phyloP scores from a whole-genome alignment of 2,329 filamentous ascomycete genomes.

The Aspergillus viridinutans region DNA sequence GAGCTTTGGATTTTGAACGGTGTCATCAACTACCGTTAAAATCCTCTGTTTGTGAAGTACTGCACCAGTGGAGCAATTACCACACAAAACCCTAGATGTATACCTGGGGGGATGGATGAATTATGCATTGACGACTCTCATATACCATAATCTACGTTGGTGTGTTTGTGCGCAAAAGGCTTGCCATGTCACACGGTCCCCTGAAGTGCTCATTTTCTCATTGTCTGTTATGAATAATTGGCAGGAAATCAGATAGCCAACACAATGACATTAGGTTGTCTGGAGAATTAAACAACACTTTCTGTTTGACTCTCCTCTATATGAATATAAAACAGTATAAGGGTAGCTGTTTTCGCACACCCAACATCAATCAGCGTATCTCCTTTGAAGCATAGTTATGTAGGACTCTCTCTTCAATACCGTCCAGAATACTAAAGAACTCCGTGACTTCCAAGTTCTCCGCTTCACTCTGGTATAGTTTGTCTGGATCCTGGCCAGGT shows the following conservation, averaged over 20 bases:
- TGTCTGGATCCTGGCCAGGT: constrained; percentile 89
- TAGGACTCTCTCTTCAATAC: constrained; percentile 79
- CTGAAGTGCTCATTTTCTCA: not conserved
- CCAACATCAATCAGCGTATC: constrained; percentile 4
- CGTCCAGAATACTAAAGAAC: constrained; percentile 86
- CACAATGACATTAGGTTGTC: not conserved
- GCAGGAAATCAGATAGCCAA: not conserved
- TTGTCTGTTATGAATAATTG: not conserved
- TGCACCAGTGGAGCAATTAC: not conserved
- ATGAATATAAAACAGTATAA: constrained; percentile 9
- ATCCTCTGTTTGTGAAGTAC: not conserved
- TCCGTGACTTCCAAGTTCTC: constrained; percentile 95
- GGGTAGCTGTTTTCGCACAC: not conserved
- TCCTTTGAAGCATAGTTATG: constrained; percentile 38
- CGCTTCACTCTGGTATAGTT: constrained; percentile 85
- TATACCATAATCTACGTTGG: not conserved
- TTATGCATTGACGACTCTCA: not conserved
- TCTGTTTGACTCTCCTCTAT: not conserved
- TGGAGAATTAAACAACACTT: not conserved
- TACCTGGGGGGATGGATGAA: not conserved
- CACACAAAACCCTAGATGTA: not conserved
- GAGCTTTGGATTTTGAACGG: constrained; percentile 75
- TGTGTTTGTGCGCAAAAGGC: not conserved
- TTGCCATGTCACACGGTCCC: not conserved
- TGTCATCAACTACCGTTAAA: constrained; percentile 51